A percentile compares a stretch with the other conserved stretches of the same genome.
Conservation (phyloP, 345 rosid species). For the Hypericum perforatum region DNA sequence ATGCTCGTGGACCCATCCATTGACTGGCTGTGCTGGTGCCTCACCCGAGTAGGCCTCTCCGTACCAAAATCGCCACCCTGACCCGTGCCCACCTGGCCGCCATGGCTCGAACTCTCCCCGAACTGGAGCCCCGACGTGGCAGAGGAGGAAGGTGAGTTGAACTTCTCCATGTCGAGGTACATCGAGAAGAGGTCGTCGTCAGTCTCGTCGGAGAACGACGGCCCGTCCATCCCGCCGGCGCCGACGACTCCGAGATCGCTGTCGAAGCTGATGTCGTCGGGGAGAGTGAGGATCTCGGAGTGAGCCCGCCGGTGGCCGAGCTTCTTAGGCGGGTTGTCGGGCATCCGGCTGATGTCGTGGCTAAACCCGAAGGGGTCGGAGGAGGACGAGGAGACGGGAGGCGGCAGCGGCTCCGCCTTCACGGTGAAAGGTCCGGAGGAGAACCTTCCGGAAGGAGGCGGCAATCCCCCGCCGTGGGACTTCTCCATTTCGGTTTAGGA, state of each 20-base stretch:
- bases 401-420: no score
- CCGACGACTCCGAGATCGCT: slow-evolving; percentile 82
- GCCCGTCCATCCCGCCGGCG: slow-evolving; percentile 40
- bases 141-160: slow-evolving; percentile 43
- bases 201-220: slow-evolving; percentile 70
- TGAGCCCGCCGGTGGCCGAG: slow-evolving; percentile 89
- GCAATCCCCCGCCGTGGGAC: no score
- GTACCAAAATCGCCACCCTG: slow-evolving; percentile 22
- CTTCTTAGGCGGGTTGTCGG: slow-evolving; percentile 75
- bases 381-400: no score
- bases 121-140: slow-evolving; percentile 57
- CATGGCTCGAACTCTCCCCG: slow-evolving; percentile 24
- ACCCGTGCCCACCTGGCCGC: no score
- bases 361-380: slow-evolving; percentile 20
- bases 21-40: slow-evolving; percentile 92
- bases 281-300: slow-evolving; percentile 83
- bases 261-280: slow-evolving; percentile 86
- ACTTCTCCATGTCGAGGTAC: slow-evolving; percentile 90
- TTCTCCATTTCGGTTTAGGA: no score
- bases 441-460: no score
- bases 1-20: slow-evolving; percentile 78
- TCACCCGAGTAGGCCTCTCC: slow-evolving; percentile 60
- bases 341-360: slow-evolving; percentile 79
- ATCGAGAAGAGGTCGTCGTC: slow-evolving; percentile 74
- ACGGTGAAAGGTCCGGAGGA: no score